A percentile compares a stretch with the other conserved stretches of the same genome.
Evolutionary conservation across 441 rosid species (phyloP).

Genomic region (Pelargonium hybrid): DNA sequence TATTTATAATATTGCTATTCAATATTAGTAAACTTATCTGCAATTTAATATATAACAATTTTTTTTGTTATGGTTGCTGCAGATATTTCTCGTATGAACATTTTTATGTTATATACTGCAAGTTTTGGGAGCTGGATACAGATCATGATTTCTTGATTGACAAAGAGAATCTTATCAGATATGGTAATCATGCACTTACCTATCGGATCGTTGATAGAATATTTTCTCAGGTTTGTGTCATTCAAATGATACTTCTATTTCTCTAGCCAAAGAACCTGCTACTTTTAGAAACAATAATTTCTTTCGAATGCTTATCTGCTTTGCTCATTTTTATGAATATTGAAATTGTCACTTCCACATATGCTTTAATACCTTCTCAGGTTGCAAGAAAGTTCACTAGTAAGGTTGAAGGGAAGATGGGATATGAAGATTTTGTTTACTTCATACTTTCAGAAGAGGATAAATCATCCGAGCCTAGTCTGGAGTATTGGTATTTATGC

Average conservation of each 20-base stretch:
- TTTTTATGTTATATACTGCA: constrained; percentile 97
- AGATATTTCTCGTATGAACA: constrained; percentile 97
- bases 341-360: constrained; percentile 11
- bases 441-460: constrained; percentile 97
- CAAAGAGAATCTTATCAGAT: constrained; percentile 95
- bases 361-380: constrained; percentile 31
- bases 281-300: constrained; percentile 6
- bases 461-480: constrained; percentile 91
- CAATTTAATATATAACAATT: background rate
- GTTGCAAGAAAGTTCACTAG: constrained; percentile 85
- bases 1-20: constrained; percentile 4
- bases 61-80: constrained; percentile 16
- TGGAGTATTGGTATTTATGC: constrained; percentile 71
- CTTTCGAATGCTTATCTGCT: constrained; percentile 8
- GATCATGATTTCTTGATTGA: constrained; percentile 95
- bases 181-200: constrained; percentile 97
- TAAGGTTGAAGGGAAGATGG: constrained; percentile 89
- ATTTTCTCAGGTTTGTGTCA: constrained; percentile 81
- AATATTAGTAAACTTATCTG: constrained; percentile 2
- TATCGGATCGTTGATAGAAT: constrained; percentile 93
- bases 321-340: constrained; percentile 7
- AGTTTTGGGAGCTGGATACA: constrained; percentile 95
- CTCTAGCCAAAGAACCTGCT: constrained; percentile 8
- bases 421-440: constrained; percentile 97
- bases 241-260: constrained; percentile 3